phyloP scores from a whole-genome alignment of 345 rosid species.

The Toxicodendron radicans region DNA sequence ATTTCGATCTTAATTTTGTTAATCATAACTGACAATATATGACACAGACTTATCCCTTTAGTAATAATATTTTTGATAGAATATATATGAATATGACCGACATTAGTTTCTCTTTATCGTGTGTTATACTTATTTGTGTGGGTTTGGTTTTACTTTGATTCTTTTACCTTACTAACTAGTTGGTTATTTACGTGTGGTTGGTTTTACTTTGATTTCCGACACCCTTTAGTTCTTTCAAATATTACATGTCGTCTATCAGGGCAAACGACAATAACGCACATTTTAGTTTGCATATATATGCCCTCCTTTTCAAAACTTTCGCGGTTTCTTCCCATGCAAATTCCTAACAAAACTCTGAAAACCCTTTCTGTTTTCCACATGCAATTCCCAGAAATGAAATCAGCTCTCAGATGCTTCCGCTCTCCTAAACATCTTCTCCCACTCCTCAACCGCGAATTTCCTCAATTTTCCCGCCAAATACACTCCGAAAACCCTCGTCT shows the following conservation, averaged over 20 bases:
- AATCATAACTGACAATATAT: no score
- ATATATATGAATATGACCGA: no score
- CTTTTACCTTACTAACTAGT: no score
- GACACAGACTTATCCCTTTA: no score
- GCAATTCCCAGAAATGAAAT: slow-evolving; percentile 43
- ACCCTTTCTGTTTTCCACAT: not conserved
- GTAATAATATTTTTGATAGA: no score
- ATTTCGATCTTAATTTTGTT: no score
- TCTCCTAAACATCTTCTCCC: slow-evolving; percentile 20
- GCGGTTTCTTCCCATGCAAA: slow-evolving; percentile 1
- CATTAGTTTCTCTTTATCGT: no score
- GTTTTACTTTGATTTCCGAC: no score
- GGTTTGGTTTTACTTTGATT: no score
- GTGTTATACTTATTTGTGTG: no score
- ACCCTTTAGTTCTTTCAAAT: no score
- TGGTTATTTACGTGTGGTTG: no score
- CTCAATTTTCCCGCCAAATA: slow-evolving; percentile 25
- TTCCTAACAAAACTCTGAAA: not conserved
- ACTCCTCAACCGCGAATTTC: slow-evolving; percentile 20
- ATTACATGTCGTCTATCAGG: not conserved
- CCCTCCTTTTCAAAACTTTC: not conserved
- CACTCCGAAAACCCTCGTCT: slow-evolving; percentile 22
- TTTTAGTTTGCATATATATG: not conserved
- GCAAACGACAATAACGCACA: not conserved
- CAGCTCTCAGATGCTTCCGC: slow-evolving; percentile 25